These are phyloP conservation scores for Chenopodium album DNA, from an alignment of 148 eudicot species.

Conservation along the genomic window DNA sequence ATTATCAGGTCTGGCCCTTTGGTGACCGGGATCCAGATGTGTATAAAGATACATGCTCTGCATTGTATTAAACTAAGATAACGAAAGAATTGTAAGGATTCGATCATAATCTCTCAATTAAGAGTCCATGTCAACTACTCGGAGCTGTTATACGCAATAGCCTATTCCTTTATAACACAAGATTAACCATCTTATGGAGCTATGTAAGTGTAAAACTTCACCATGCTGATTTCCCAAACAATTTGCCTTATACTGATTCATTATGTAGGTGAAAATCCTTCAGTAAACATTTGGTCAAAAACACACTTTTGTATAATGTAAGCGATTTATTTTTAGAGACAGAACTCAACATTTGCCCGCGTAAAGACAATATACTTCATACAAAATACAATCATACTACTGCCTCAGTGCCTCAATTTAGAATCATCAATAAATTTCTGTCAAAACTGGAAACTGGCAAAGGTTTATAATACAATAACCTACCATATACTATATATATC, in stretches of 20 bases:
- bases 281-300: not conserved
- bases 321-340: not conserved
- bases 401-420: too few relatives aligned
- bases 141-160: too few relatives aligned
- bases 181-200: not conserved
- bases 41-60: not conserved
- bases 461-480: not conserved
- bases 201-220: constrained; percentile 6
- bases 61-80: not conserved
- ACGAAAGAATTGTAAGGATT: not conserved
- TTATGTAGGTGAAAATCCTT: not conserved
- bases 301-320: not conserved
- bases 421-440: too few relatives aligned
- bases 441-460: too few relatives aligned
- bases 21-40: not conserved
- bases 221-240: not conserved
- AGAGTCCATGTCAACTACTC: too few relatives aligned
- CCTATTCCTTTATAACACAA: too few relatives aligned
- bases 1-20: too few relatives aligned
- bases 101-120: not conserved
- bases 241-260: not conserved
- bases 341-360: not conserved
- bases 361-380: not conserved
- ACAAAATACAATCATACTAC: too few relatives aligned
- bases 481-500: not conserved